Evolutionary conservation across 192 early-diverging fungal genomes (phyloP), one percentile per base, ranked within the genome.

Genomic region (Coemansia sp.): DNA sequence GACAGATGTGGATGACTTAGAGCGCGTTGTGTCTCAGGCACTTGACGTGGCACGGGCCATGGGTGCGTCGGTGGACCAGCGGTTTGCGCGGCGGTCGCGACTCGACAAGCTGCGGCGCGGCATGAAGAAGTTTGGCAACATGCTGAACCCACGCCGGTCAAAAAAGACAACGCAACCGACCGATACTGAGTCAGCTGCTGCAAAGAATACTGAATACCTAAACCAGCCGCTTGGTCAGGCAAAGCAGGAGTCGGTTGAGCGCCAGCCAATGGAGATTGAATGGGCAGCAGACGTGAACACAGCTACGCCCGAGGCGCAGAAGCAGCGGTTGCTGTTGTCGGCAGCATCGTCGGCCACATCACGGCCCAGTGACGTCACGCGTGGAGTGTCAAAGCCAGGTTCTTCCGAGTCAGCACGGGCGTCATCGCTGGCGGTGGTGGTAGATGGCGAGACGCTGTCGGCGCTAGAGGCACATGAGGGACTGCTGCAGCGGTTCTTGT

Each of bases 401-500:
- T 44, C 40, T 12, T 44, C 40, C 14, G 40, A 44, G 15, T 5
- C 40, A 44, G 40, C 19, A 20, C 47, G 47, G 19, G 7, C 51
- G 1, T 44, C 69, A 1, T 78, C 73, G 21, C 75, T 87, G 54
- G 89, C 89, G 0, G 74, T 99, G n/a, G 85, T 99, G 2, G 91
- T 99, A 64, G 97, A 99, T 52, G 97, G 97, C 62, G 86, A 86
- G 40, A 93, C 95, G 3, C 81, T 99, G 20, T 71, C 73, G 5
- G 59, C 67, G 22, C 70, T 88, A 22, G 86, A 87, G 52, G 62
- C 78, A 54, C 60, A 83, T 20, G 60, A 60, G 22, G 83, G 81
- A 10, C 49, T 92, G 4, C 67, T 87, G 62, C 74, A 81, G 44
- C 68, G 76, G 64, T 90, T 94, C 67, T 76, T 94, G 40, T 84